These are phyloP conservation scores for Lactarius akahatsu DNA, from an alignment of 768 basidiomycete genomes.

Conservation along the genomic window DNA sequence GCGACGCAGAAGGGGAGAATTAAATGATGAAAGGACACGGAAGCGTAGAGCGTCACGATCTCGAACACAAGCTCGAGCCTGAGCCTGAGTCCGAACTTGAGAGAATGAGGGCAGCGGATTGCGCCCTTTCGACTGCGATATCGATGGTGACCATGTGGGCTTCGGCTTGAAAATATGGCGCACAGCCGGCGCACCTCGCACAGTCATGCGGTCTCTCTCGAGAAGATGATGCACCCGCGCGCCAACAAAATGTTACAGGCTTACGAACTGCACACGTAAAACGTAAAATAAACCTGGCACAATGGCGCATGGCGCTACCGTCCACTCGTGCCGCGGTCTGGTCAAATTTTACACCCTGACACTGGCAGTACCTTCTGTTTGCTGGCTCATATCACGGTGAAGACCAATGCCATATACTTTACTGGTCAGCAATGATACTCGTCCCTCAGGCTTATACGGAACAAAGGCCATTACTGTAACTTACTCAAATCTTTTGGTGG, in stretches of 20 bases:
- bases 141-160: constrained; percentile 19
- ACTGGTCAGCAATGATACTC: neutral
- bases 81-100: constrained; percentile 1
- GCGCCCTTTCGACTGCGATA: constrained; percentile 2
- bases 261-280: neutral
- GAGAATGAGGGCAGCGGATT: constrained; percentile 9
- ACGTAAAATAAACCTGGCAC: neutral
- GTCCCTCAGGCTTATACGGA: neutral
- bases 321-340: too few relatives aligned
- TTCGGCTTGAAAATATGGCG: constrained; percentile 10
- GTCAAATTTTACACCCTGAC: too few relatives aligned
- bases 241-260: neutral
- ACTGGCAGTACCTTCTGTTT: too few relatives aligned
- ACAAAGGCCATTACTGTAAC: neutral
- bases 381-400: neutral
- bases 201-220: constrained; percentile 8
- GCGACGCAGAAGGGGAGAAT: neutral
- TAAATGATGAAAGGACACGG: constrained; percentile 3
- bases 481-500: neutral
- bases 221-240: neutral
- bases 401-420: neutral
- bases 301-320: too few relatives aligned
- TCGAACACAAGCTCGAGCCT: neutral
- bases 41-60: neutral
- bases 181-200: constrained; percentile 5